Conservation (phyloP, 2,329 filamentous ascomycete genomes). For the Pseudocercospora musae region DNA sequence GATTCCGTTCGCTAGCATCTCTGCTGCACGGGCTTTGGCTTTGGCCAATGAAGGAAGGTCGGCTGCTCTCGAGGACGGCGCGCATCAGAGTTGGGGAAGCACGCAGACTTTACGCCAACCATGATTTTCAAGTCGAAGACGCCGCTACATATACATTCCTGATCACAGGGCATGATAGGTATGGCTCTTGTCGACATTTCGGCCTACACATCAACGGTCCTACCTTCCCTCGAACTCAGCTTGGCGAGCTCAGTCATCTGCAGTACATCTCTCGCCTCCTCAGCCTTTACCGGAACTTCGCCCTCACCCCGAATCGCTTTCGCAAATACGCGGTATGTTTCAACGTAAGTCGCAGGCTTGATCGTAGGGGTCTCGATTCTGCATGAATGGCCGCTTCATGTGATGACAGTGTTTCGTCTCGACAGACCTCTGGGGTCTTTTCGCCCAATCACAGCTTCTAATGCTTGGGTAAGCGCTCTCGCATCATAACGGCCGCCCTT, state of each 20-base stretch:
- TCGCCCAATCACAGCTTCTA: conserved; percentile 73
- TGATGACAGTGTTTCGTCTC: conserved; percentile 58
- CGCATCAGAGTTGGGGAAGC: too few species aligned
- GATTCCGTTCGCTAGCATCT: too few species aligned
- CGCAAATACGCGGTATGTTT: conserved; percentile 60
- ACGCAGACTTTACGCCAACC: too few species aligned
- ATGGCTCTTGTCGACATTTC: too few species aligned
- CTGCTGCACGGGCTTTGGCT: too few species aligned
- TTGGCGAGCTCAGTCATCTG: conserved; percentile 55
- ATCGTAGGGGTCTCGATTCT: conserved; percentile 49
- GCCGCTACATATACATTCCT: conserved; percentile 4
- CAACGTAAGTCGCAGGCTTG: conserved; percentile 63
- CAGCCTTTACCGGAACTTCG: conserved; percentile 53
- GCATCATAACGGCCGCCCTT: conserved; percentile 69
- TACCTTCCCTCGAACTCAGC: conserved; percentile 52
- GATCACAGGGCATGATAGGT: too few species aligned
- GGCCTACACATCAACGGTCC: conserved; percentile 39
- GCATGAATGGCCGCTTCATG: conserved; percentile 16
- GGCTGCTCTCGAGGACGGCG: too few species aligned
- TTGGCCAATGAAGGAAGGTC: too few species aligned
- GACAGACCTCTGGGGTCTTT: conserved; percentile 53
- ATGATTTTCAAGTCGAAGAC: too few species aligned
- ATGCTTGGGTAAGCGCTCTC: conserved; percentile 67
- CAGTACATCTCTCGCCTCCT: conserved; percentile 54
- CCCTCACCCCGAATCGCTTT: conserved; percentile 52